Evolutionary conservation across 2,329 filamentous ascomycete genomes (phyloP).

Genomic region (Aureobasidium sp.): DNA sequence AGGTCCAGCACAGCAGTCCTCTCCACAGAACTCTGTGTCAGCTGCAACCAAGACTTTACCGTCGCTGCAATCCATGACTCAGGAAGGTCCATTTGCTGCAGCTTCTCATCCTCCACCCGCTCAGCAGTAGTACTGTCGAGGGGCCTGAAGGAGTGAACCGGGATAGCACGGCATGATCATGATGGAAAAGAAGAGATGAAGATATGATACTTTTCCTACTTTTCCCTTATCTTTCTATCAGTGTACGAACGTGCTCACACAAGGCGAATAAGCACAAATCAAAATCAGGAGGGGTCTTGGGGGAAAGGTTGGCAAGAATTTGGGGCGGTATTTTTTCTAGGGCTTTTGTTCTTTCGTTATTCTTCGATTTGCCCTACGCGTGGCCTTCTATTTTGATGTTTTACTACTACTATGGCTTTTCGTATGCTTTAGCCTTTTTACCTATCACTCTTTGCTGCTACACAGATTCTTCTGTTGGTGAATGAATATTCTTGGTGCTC

Average conservation of each 20-base stretch:
- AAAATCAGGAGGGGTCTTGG: no score
- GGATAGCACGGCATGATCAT: neutral
- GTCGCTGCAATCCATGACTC: conserved; percentile 8
- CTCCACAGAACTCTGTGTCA: neutral
- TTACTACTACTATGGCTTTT: no score
- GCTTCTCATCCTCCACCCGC: neutral
- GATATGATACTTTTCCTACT: neutral
- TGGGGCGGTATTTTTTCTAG: no score
- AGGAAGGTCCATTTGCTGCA: neutral
- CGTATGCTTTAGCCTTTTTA: no score
- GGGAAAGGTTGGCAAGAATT: no score
- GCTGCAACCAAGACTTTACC: neutral
- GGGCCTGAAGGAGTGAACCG: neutral
- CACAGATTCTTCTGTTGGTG: no score
- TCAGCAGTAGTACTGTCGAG: neutral
- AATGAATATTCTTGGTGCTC: no score
- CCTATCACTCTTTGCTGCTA: no score
- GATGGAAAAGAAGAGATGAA: neutral
- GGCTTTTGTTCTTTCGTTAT: no score
- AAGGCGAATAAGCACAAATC: no score
- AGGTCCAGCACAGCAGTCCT: neutral
- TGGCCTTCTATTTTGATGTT: no score
- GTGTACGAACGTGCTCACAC: neutral
- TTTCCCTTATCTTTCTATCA: neutral
- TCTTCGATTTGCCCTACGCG: no score